Percentiles rank a stretch among this genome's conserved stretches.
phyloP scores from a whole-genome alignment of 495 filamentous ascomycete genomes.

The Penicillium egyptiacum region DNA sequence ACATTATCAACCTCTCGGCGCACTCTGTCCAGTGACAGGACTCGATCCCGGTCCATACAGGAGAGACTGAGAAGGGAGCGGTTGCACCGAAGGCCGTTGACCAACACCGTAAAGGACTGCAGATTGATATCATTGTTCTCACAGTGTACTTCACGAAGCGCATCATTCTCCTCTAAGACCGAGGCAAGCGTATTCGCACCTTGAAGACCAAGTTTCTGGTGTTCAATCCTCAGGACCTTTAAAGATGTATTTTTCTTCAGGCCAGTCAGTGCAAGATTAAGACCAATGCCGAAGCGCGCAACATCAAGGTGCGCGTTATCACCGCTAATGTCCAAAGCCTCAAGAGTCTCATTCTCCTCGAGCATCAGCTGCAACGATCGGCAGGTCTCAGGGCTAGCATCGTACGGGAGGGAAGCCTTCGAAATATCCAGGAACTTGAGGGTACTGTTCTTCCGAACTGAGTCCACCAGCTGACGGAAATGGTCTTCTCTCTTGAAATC shows the following conservation, averaged over 20 bases:
- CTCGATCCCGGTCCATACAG: conserved; percentile 62
- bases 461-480: conserved; percentile 71
- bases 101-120: conserved; percentile 72
- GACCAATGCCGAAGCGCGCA: conserved; percentile 76
- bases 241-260: conserved; percentile 74
- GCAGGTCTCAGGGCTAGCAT: conserved; percentile 72
- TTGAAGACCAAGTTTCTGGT: conserved; percentile 61
- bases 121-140: conserved; percentile 79
- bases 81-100: conserved; percentile 70
- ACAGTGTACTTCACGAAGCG: conserved; percentile 68
- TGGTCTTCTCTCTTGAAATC: conserved; percentile 77
- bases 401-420: conserved; percentile 79
- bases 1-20: conserved; percentile 57
- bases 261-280: conserved; percentile 74
- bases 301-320: conserved; percentile 87
- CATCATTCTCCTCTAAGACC: conserved; percentile 66
- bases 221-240: conserved; percentile 73
- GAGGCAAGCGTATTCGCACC: conserved; percentile 76
- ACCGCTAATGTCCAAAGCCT: conserved; percentile 82
- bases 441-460: conserved; percentile 70
- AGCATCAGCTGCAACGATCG: conserved; percentile 73
- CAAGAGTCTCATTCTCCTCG: conserved; percentile 71
- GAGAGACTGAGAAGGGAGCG: conserved; percentile 64
- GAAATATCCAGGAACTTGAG: conserved; percentile 83
- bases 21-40: conserved; percentile 61